phyloP scores from a whole-genome alignment of 108 stramenopile genomes.

The Mayamaea pseudoterrestris region DNA sequence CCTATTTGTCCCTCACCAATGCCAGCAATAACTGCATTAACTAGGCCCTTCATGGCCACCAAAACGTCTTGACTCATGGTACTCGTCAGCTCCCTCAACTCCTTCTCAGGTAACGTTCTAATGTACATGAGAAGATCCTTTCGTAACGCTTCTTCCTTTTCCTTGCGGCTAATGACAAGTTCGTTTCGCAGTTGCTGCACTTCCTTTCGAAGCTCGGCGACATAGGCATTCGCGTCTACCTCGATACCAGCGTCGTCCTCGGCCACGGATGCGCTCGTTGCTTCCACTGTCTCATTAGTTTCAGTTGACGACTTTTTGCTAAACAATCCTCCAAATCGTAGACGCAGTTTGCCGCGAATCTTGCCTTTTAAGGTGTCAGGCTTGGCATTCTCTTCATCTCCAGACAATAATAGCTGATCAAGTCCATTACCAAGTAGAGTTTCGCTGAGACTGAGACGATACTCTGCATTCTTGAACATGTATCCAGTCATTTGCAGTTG shows the following conservation, averaged over 20 bases:
- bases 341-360: constrained; percentile 58
- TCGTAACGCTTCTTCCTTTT: constrained; percentile 64
- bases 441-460: constrained; percentile 62
- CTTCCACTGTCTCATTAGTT: no score
- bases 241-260: constrained; percentile 40
- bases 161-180: constrained; percentile 37
- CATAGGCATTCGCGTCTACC: constrained; percentile 88
- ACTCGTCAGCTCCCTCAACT: constrained; percentile 63
- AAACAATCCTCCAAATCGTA: constrained; percentile 27
- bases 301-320: no score
- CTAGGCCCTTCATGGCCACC: constrained; percentile 90
- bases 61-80: constrained; percentile 86
- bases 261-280: constrained; percentile 5
- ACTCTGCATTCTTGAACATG: constrained; percentile 97
- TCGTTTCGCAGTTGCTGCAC: constrained; percentile 60
- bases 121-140: constrained; percentile 89
- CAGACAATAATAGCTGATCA: constrained; percentile 6
- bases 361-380: constrained; percentile 17
- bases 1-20: constrained; percentile 62
- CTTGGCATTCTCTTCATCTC: constrained; percentile 21
- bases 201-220: constrained; percentile 80
- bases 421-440: constrained; percentile 18
- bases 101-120: constrained; percentile 72
- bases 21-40: constrained; percentile 62
- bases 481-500: constrained; percentile 96